Percentiles rank a stretch among this genome's conserved stretches.
phyloP scores from a whole-genome alignment of 2,329 filamentous ascomycete genomes.

The Ploettnerulaceae sp. region DNA sequence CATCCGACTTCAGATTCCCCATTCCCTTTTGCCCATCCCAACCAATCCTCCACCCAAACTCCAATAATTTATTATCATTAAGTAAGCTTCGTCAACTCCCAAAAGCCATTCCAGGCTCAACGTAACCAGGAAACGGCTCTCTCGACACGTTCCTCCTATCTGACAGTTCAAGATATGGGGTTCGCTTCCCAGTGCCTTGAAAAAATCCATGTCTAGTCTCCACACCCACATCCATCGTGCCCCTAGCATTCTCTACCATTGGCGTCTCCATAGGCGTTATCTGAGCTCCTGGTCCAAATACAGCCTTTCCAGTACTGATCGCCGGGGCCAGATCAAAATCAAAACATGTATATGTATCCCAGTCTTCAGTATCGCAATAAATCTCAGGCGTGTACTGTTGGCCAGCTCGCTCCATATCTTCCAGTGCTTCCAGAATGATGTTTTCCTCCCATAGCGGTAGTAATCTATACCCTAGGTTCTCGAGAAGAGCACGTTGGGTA shows the following conservation, averaged over 20 bases:
- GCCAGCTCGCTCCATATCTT: constrained; percentile 59
- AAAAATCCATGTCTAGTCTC: constrained; percentile 20
- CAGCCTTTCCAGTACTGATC: constrained; percentile 13
- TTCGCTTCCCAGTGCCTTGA: not conserved
- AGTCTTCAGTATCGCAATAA: constrained; percentile 15
- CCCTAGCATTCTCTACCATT: constrained; percentile 15
- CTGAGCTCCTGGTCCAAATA: constrained; percentile 14
- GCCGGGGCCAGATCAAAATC: not conserved
- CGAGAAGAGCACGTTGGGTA: constrained; percentile 60
- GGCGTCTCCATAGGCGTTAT: constrained; percentile 24
- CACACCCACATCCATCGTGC: constrained; percentile 7
- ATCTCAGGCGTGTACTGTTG: constrained; percentile 14
- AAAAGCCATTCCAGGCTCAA: constrained; percentile 13
- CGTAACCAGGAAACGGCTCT: constrained; percentile 15
- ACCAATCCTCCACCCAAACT: not conserved
- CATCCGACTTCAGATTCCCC: not conserved
- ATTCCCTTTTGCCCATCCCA: not conserved
- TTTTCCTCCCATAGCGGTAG: constrained; percentile 53
- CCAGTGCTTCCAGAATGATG: constrained; percentile 53
- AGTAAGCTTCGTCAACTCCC: constrained; percentile 2
- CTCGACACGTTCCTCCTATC: not conserved
- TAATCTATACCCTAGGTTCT: constrained; percentile 59
- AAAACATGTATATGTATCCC: constrained; percentile 17
- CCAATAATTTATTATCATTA: not conserved
- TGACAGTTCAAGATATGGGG: constrained; percentile 7